phyloP scores from a whole-genome alignment of 2,329 filamentous ascomycete species.

The Berkeleyomyces basicola region DNA sequence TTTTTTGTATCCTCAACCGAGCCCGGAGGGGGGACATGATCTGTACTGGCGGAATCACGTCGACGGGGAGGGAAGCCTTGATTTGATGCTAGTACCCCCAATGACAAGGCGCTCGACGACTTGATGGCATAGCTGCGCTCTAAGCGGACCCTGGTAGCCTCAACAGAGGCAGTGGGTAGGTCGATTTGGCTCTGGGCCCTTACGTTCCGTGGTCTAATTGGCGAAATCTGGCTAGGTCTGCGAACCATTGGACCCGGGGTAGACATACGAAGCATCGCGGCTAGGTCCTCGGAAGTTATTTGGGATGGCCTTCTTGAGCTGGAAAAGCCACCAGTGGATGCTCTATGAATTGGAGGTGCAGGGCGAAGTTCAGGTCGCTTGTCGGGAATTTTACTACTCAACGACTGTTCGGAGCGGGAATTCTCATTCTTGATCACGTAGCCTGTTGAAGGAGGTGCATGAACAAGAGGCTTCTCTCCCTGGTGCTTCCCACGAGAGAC shows the following conservation, averaged over 20 bases:
- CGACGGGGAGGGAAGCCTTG: constrained; percentile 8
- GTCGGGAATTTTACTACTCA: constrained; percentile 31
- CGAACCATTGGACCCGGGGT: not conserved
- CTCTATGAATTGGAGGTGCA: not conserved
- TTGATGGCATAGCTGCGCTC: constrained; percentile 2
- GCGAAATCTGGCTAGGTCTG: not conserved
- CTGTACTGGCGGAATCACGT: constrained; percentile 5
- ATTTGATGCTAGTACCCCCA: not conserved
- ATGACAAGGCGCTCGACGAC: constrained; percentile 1
- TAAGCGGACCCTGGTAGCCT: constrained; percentile 6
- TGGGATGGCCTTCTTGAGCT: not conserved
- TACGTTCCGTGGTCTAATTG: constrained; percentile 2
- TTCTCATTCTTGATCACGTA: not conserved
- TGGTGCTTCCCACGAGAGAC: not conserved
- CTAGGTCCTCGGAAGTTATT: not conserved
- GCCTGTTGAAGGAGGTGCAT: not conserved
- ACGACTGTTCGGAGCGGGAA: not conserved
- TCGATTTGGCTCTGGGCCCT: constrained; percentile 9
- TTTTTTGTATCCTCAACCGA: constrained; percentile 3
- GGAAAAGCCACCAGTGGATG: not conserved
- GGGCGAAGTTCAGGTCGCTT: constrained; percentile 26
- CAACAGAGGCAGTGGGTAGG: constrained; percentile 7
- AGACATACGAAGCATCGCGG: not conserved
- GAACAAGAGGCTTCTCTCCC: not conserved
- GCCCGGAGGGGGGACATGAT: not conserved